A percentile compares a stretch with the other conserved stretches of the same genome.
phyloP scores from a whole-genome alignment of 495 filamentous ascomycete genomes.

The Daldinia caldariorum region DNA sequence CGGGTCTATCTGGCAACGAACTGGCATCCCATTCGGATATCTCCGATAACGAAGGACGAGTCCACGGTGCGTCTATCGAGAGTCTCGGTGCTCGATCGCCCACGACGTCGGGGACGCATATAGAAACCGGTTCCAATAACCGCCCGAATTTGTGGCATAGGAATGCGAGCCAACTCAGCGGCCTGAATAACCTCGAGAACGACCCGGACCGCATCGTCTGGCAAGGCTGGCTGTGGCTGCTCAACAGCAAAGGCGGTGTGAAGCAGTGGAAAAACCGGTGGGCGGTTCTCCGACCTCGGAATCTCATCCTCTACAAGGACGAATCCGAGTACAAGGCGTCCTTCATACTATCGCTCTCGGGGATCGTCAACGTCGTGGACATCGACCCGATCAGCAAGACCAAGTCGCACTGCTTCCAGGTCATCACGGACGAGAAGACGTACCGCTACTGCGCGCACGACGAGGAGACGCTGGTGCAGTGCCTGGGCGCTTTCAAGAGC shows the following conservation, averaged over 20 bases:
- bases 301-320: conserved; percentile 91
- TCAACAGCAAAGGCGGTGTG: conserved; percentile 86
- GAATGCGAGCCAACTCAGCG: conserved; percentile 67
- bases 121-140: conserved; percentile 32
- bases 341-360: conserved; percentile 80
- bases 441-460: conserved; percentile 85
- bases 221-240: conserved; percentile 88
- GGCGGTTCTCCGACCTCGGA: conserved; percentile 89
- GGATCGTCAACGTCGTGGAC: conserved; percentile 90
- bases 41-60: conserved; percentile 72
- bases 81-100: conserved; percentile 54
- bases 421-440: conserved; percentile 93
- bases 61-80: conserved; percentile 56
- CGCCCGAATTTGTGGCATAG: conserved; percentile 52
- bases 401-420: conserved; percentile 87
- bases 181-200: conserved; percentile 57
- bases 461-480: conserved; percentile 85
- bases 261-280: conserved; percentile 95
- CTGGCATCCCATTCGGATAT: conserved; percentile 89
- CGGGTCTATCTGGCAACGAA: conserved; percentile 76
- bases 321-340: conserved; percentile 89
- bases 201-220: conserved; percentile 82
- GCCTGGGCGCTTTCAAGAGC: conserved; percentile 90
- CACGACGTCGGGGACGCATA: conserved; percentile 42
- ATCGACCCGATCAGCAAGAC: conserved; percentile 86